Base-by-base conservation (phyloP, 1,139 yeast genomes). In the Geotrichum candidum region DNA sequence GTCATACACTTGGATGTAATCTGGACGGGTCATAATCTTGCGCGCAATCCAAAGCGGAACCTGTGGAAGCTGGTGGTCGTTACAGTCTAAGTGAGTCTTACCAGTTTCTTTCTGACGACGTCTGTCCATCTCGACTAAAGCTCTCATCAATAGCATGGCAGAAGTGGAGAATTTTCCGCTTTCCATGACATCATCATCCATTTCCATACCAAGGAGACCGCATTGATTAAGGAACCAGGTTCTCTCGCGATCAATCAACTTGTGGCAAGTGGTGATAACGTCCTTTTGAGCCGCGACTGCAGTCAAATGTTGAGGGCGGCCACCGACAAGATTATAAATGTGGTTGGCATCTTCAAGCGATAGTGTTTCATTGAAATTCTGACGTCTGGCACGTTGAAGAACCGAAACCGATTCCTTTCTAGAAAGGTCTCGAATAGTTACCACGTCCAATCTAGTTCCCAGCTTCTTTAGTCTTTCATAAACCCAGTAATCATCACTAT, bases 141-240 rank as follows among this genome's bases (percentile, higher is more conserved):
- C 90, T 62, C 83, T 78, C 84, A 88, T 85, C 60, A 89, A 76
- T 25, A 86, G 76, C 92, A 88, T 88, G 11, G 96, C 94, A 54
- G 90, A 81, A 1, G 86, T 78, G 5, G 91, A 80, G 69, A 89
- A 89, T 72, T 89, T 89, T 6, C 96, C 96, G 65, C 84, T 81
- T 65, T 88, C 95, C 88, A 88, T 87, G 5, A 89, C 96, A 74
- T 89, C 96, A 69, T 89, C 96, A 72, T 89, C 96, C 96, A 89
- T 88, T 29, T 79, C 84, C 67, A 80, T 80, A 1, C 96, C 96
- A 9, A 89, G 73, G 18, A 89, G 76, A 0, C 91, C 95, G 74
- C 96, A 88, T 68, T 88, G 91, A 69, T 88, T 89, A 63, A 89
- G 77, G 66, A 88, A 87, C 96, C 96, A 89, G 0, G 92, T 87